Evolutionary conservation across 2,329 filamentous ascomycete genomes (phyloP), one percentile per base, ranked within the genome.

Genomic region (Verticillium dahliae): DNA sequence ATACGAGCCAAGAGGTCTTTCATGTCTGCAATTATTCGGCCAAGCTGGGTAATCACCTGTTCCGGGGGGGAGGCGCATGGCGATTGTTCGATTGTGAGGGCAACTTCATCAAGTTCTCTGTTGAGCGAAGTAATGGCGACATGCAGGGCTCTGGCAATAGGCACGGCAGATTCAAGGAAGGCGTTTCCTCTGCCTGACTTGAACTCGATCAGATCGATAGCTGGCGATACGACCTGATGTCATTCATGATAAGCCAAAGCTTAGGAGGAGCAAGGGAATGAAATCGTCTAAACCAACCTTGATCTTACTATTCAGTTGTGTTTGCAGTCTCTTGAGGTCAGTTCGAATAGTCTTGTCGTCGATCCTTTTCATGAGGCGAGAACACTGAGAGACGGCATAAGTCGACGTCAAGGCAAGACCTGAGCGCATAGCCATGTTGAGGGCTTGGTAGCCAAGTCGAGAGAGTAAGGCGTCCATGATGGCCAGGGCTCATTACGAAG

Each of bases 341-440:
- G 73, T 66, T 62, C 89, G 84, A 58, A 90, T 82, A 34, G 87
- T 45, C 33, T 54, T 35, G 33, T 92, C 85, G 67, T 92, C 87
- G 14, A 95, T 87, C 50, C 86, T 88, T 79, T 90, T 91, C 62
- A 97, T 79, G 13, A 97, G 78, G 52, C 90, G 85, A 1, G 89
- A 86, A 62, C 90, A 92, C 74, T 97, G 92, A 62, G 85, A 85
- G 65, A 97, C 82, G n/a, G 92, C 91, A 77, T 92, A 96, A 45
- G 83, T 86, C 59, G 91, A 92, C 2, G 93, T 97, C 66, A 97
- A 84, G 57, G 90, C 87, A 67, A 98, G 88, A 58, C 92, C 92
- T 18, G 92, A 93, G 58, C 90, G 83, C 69, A 97, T 93, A 72
- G 92, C 92, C 84, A 95, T 96, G 77, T 92, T 96, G 83, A 96